Evolutionary conservation across 2,329 filamentous ascomycete species (phyloP).

Genomic region (Didymellaceae sp.): DNA sequence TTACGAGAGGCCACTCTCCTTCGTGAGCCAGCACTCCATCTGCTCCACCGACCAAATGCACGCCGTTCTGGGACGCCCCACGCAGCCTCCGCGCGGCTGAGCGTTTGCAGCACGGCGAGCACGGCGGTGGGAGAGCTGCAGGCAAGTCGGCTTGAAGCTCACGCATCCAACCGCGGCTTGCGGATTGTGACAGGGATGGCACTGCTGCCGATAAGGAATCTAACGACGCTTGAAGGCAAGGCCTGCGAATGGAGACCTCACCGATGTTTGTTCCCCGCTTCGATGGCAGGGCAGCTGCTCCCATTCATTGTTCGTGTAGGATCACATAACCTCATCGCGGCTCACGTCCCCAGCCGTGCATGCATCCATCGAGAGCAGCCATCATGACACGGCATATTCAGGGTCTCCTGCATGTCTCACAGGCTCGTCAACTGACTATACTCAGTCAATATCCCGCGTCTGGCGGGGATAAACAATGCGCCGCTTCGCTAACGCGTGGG

Average conservation of each 20-base stretch:
- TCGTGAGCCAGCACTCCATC: not conserved
- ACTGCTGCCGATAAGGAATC: slow-evolving; percentile 31
- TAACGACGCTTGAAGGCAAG: slow-evolving; percentile 28
- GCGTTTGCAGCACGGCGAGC: slow-evolving; percentile 35
- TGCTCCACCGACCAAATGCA: slow-evolving; percentile 22
- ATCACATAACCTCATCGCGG: slow-evolving; percentile 14
- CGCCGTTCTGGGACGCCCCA: slow-evolving; percentile 19
- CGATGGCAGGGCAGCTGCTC: slow-evolving; percentile 3
- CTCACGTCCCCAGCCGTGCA: slow-evolving; percentile 12
- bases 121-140: slow-evolving; percentile 25
- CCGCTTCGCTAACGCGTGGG: slow-evolving; percentile 31
- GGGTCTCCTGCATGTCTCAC: slow-evolving; percentile 21
- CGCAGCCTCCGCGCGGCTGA: slow-evolving; percentile 35
- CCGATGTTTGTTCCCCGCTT: slow-evolving; percentile 38
- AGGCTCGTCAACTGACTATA: slow-evolving; percentile 10
- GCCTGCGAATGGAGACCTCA: slow-evolving; percentile 28
- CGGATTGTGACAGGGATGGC: slow-evolving; percentile 22
- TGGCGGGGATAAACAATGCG: slow-evolving; percentile 19
- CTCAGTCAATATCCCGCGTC: slow-evolving; percentile 18
- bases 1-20: slow-evolving; percentile 19
- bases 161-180: slow-evolving; percentile 19
- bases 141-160: slow-evolving; percentile 4
- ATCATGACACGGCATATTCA: slow-evolving; percentile 17
- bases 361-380: slow-evolving; percentile 16
- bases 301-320: slow-evolving; percentile 8